Base-by-base conservation (phyloP, 345 rosid genomes). In the Luvunga scandens region DNA sequence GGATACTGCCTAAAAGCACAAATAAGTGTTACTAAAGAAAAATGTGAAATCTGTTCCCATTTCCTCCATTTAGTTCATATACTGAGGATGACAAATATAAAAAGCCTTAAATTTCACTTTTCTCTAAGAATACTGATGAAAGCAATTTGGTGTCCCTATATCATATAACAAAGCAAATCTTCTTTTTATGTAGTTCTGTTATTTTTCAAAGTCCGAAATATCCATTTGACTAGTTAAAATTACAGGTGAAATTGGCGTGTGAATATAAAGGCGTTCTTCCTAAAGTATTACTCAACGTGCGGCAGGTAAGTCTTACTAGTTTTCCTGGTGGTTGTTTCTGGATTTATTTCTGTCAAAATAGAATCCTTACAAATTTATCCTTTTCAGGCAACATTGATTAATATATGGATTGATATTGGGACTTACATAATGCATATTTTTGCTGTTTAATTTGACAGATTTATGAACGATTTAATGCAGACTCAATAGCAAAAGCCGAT, bases 181-280 rank as follows among this genome's bases (percentile, higher is more conserved):
- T 28, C n/a, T 18, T 57, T 34, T 36, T 53, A n/a, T 18, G 14
- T 6, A 59, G 7, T 61, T 61, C 24, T 24, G 25, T 59, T 7
- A 25, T 18, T 24, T 71, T 59, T 45, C 13, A 73, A 13, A 45
- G 22, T 69, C 34, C 66, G 42, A 53, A 14, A 50, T 66, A n/a
- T 28, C 61, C 16, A 72, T 70, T 69, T 70, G 25, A 56, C 18
- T 28, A 59, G 68, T 75, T 64, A 10, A 72, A 45, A 73, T 33
- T 83, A 61, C 85, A 95, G 99, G 88, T 91, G 80, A 95, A 92
- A 89, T 74, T 84, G 78, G 81, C 70, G 21, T 86, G 89, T 38
- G 83, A 90, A 77, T 83, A 89, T 87, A 93, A 88, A 86, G 98
- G 99, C 59, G 90, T 91, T 84, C 97, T 91, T 76, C 87, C 90